Evolutionary conservation across 129 eudicot species (phyloP).

Genomic region (Saposhnikovia divaricata): DNA sequence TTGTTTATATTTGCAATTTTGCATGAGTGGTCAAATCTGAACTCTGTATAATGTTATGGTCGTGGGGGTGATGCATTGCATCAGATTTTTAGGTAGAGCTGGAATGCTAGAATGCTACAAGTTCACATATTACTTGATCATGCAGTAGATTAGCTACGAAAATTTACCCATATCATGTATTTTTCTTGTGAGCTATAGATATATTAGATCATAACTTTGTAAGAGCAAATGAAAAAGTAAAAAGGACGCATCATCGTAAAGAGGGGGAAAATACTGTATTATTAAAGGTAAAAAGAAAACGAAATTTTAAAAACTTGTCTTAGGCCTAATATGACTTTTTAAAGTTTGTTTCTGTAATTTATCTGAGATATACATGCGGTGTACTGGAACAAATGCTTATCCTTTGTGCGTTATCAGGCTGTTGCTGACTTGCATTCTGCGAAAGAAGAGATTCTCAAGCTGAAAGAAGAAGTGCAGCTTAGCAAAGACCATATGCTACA

Average conservation of each 20-base stretch:
- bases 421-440: slow-evolving; percentile 20
- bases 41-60: not conserved
- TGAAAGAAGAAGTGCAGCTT: slow-evolving; percentile 50
- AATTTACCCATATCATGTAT: not conserved
- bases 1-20: not conserved
- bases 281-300: not conserved
- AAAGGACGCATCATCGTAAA: not conserved
- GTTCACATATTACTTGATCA: not conserved
- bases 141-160: not conserved
- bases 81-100: not conserved
- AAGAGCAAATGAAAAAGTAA: not conserved
- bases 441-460: slow-evolving; percentile 59
- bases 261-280: not conserved
- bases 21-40: not conserved
- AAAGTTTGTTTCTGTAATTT: not conserved
- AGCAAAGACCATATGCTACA: slow-evolving; percentile 79
- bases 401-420: not conserved
- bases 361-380: not conserved
- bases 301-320: not conserved
- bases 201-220: not conserved
- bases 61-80: not conserved
- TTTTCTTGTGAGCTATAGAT: not conserved
- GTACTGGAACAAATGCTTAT: not conserved
- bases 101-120: not conserved
- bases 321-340: not conserved